phyloP scores from a whole-genome alignment of 768 basidiomycete genomes.

The Hygrocybe coccinea region DNA sequence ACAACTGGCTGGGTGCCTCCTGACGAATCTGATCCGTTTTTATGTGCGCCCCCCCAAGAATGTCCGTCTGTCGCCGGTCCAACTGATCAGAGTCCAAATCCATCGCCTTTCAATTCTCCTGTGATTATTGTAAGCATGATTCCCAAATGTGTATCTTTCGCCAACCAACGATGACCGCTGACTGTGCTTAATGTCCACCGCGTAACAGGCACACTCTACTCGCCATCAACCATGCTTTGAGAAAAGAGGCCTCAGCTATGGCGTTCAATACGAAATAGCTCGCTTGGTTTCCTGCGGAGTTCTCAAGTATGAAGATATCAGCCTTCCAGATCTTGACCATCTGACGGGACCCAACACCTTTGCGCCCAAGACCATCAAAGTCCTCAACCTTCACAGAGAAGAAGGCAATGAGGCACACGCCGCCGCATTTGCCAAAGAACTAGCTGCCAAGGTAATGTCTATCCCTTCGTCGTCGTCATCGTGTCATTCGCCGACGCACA shows the following conservation, averaged over 20 bases:
- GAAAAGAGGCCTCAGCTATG: slow-evolving; percentile 34
- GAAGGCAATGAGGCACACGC: not conserved
- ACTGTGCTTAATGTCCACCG: too few species aligned
- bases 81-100: not conserved
- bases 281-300: slow-evolving; percentile 33
- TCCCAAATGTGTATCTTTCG: not conserved
- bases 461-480: not conserved
- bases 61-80: not conserved
- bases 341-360: slow-evolving; percentile 29
- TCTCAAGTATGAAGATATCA: slow-evolving; percentile 30
- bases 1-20: not conserved
- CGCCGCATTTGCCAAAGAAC: slow-evolving; percentile 35
- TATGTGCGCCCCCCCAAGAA: not conserved
- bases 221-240: slow-evolving; percentile 22
- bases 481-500: not conserved
- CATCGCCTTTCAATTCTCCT: not conserved
- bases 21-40: not conserved
- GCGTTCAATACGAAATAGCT: slow-evolving; percentile 53
- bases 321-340: slow-evolving; percentile 23
- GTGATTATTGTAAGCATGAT: not conserved
- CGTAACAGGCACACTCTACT: slow-evolving; percentile 4
- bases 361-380: slow-evolving; percentile 23
- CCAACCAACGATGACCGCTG: not conserved
- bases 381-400: slow-evolving; percentile 7
- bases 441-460: slow-evolving; percentile 28